Evolutionary conservation across 768 basidiomycete species (phyloP).

Genomic region (Harrya chromipes): DNA sequence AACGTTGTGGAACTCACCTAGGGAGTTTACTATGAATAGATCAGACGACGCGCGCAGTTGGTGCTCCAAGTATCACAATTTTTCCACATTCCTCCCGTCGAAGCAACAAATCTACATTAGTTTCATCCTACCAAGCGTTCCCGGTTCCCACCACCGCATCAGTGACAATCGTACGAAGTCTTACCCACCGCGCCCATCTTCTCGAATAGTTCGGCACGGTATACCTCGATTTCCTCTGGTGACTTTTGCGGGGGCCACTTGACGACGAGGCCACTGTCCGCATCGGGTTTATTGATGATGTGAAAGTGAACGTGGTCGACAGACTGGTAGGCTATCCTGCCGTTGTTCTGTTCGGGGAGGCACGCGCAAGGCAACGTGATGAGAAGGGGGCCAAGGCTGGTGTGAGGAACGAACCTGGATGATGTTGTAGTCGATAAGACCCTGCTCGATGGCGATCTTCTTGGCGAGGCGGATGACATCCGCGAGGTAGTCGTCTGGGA

Average conservation of each 20-base stretch:
- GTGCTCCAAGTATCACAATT: too few species aligned
- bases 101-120: too few species aligned
- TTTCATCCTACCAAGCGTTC: too few species aligned
- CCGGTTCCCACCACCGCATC: too few species aligned
- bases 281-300: slow-evolving; percentile 84
- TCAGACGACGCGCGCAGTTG: too few species aligned
- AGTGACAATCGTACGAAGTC: background rate
- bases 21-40: too few species aligned
- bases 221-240: slow-evolving; percentile 6
- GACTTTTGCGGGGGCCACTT: slow-evolving; percentile 47
- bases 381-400: background rate
- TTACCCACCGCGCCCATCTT: background rate
- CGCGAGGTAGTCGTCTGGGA: slow-evolving; percentile 78
- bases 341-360: slow-evolving; percentile 53
- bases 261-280: slow-evolving; percentile 68
- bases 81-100: too few species aligned
- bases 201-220: slow-evolving; percentile 7
- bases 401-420: slow-evolving; percentile 46
- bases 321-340: slow-evolving; percentile 57
- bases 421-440: slow-evolving; percentile 78
- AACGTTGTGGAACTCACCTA: too few species aligned
- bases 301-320: slow-evolving; percentile 93
- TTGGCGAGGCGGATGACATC: slow-evolving; percentile 81
- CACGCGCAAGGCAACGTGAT: too few species aligned
- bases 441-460: slow-evolving; percentile 73